Base-by-base conservation (phyloP, 2,329 filamentous ascomycete species). In the Cytospora mali region DNA sequence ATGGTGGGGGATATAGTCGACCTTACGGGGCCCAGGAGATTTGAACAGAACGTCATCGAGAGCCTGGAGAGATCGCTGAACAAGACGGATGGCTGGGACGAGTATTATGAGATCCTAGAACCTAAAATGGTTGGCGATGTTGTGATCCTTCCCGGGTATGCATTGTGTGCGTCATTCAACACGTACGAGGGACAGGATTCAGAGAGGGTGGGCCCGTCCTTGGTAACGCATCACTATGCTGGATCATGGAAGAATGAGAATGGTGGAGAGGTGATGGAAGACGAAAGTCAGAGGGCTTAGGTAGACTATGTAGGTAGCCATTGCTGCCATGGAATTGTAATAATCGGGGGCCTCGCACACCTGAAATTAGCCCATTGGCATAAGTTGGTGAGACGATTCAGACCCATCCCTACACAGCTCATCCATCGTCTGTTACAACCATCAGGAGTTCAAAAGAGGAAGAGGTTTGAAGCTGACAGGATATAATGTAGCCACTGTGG, bases 1-100 rank as follows among this genome's bases (percentile, higher is more conserved):
- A 66, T 64, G 59, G 51, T 68, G 4, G 62, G 55, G 5, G 66
- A 69, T 25, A 61, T 69, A n/a, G 58, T 68, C 5, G 61, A 65
- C 11, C 53, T 62, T 4, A 68, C 67, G 3, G 66, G 68, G 3
- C 68, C 67, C 6, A 58, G 23, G 51, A 56, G 64, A 16, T 64
- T 68, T 33, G 59, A 62, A 3, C 14, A 29, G 52, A 67, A 62
- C 54, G n/a, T 67, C 13, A 39, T 50, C 28, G 27, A 49, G 27
- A 63, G 58, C 27, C 23, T 66, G 21, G 39, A 59, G 35, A 28
- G 27, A 13, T 39, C 52, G 16, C 51, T 58, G 52, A 16, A 35
- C 25, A 35, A 28, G 13, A 28, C 10, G 21, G 21, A 9, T 33
- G 48, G 42, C 6, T 49, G 55, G 33, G n/a, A 39, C 2, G 35